Base-by-base conservation (phyloP, 2,329 filamentous ascomycete genomes). In the Penicillium digitatum region DNA sequence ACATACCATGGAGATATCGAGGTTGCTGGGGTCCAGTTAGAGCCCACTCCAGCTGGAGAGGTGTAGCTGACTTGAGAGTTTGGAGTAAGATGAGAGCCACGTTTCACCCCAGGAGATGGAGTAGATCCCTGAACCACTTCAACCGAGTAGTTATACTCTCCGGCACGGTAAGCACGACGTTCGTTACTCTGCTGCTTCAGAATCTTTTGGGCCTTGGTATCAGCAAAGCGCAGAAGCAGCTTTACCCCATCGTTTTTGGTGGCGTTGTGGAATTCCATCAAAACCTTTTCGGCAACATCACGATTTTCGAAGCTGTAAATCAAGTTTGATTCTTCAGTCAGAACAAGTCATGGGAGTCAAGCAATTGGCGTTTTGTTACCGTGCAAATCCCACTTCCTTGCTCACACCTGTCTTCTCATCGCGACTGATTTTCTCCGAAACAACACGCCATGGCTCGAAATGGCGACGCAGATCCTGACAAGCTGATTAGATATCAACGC, bases 141-240 rank as follows among this genome's bases (percentile, higher is more conserved):
- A 44, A 79, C 76, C 2, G 76, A 78, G 55, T 75, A 78, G 66
- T 92, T 92, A 76, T 97, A 97, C 78, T 97, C 94, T 55, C 94
- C 94, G 55, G 93, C 94, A 56, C 94, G 90, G 77, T 96, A 97
- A 69, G 95, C 90, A 58, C 94, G 91, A 55, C 92, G 90, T 72
- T 96, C 91, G 31, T 94, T 91, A 39, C 93, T 97, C 71, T 96
- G 88, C 61, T 94, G 88, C 82, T 99, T 99, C 64, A 99, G 82
- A 70, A 94, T 86, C 79, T 99, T 99, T 75, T 99, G 94, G 59
- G 93, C 89, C 52, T 94, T 90, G 35, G 94, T 99, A 70, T 99
- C 94, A 60, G 95, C 93, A 72, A 95, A 99, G 62, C 94, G 92
- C 64, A 99, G 91, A 76, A 96, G 92, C 76, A 94, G 84, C 60